phyloP scores from a whole-genome alignment of 148 eudicot genomes.

The Amaranthus palmeri region DNA sequence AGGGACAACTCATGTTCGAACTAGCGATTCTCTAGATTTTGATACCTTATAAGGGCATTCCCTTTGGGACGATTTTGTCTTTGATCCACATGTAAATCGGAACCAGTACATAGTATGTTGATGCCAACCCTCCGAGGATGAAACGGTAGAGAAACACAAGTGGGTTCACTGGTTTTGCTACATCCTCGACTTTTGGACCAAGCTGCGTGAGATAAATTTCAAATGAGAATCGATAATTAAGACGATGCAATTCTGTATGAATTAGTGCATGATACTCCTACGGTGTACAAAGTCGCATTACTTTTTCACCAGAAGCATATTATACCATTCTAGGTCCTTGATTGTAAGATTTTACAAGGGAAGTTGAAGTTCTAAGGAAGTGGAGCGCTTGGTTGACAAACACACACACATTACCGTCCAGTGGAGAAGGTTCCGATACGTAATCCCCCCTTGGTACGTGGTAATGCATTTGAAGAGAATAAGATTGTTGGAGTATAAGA shows the following conservation, averaged over 20 bases:
- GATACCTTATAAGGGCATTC: slow-evolving; percentile 47
- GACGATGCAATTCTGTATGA: slow-evolving; percentile 2
- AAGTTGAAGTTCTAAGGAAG: no score
- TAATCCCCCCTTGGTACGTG: no score
- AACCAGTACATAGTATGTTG: slow-evolving; percentile 54
- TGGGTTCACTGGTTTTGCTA: slow-evolving; percentile 59
- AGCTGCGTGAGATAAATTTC: slow-evolving; percentile 38
- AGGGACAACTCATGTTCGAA: neutral
- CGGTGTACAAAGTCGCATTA: neutral
- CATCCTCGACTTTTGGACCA: slow-evolving; percentile 81
- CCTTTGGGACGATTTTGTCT: slow-evolving; percentile 70
- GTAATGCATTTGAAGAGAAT: no score
- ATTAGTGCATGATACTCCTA: neutral
- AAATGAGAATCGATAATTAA: neutral
- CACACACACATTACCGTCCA: no score
- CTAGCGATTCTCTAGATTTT: slow-evolving; percentile 5
- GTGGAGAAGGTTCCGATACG: no score
- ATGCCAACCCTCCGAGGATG: slow-evolving; percentile 65
- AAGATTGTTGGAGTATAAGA: no score
- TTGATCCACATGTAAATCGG: slow-evolving; percentile 96
- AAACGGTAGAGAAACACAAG: slow-evolving; percentile 56
- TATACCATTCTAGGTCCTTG: no score
- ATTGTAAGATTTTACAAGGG: no score
- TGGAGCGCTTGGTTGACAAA: no score
- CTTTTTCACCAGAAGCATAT: neutral